These are phyloP conservation scores for Torrubiellomyces zombiae DNA, from an alignment of 2,329 filamentous ascomycete genomes.

Conservation along the genomic window DNA sequence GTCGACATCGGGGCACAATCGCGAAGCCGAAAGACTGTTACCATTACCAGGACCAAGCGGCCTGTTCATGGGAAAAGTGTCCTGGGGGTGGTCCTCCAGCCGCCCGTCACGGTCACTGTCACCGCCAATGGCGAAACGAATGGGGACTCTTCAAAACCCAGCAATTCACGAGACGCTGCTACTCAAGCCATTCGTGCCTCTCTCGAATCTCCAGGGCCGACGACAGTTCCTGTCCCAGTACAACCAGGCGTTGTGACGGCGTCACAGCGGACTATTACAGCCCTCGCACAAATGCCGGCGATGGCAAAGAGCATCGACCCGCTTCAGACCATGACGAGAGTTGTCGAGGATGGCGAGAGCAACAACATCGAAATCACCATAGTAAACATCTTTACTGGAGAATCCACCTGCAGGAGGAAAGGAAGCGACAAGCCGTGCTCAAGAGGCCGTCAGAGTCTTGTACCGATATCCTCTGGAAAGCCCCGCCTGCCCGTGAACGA, in stretches of 20 bases:
- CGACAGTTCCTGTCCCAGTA: conserved; percentile 6
- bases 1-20: too few species aligned
- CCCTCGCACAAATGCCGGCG: conserved; percentile 6
- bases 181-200: conserved; percentile 1
- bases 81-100: conserved; percentile 8
- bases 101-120: conserved; percentile 6
- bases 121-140: not conserved
- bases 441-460: conserved; percentile 1
- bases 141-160: not conserved
- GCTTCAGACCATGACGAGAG: conserved; percentile 10
- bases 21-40: conserved; percentile 9
- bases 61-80: too few species aligned
- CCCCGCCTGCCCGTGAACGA: conserved; percentile 9
- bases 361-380: conserved; percentile 16
- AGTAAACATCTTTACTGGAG: conserved; percentile 14
- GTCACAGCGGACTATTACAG: conserved; percentile 9
- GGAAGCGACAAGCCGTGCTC: conserved; percentile 12
- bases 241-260: conserved; percentile 4
- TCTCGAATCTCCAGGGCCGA: too few species aligned
- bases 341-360: conserved; percentile 7
- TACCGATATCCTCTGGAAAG: conserved; percentile 5
- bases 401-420: conserved; percentile 12
- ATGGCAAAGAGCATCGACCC: conserved; percentile 5
- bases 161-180: not conserved
- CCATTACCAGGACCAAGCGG: conserved; percentile 7